A percentile compares a stretch with the other conserved stretches of the same genome.
These are phyloP conservation scores for Russula emetica DNA, from an alignment of 768 basidiomycete species.

Conservation along the genomic window DNA sequence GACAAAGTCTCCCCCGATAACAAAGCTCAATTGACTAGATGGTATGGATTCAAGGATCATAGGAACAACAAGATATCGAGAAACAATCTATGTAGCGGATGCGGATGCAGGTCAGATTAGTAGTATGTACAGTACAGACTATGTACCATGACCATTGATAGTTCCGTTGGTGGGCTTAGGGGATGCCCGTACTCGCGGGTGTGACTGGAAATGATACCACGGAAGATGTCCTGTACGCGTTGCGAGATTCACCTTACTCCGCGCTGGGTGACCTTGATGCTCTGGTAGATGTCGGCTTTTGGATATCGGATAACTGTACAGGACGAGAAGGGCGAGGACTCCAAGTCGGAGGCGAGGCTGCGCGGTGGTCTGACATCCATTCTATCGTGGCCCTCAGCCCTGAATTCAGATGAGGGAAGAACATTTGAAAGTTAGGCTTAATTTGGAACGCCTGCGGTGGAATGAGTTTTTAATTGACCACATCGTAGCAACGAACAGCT, in stretches of 20 bases:
- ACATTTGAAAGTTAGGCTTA: too few species aligned
- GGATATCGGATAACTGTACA: slow-evolving; percentile 68
- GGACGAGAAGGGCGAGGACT: too few species aligned
- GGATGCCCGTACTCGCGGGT: slow-evolving; percentile 93
- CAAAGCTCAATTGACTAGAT: neutral
- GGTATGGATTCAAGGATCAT: neutral
- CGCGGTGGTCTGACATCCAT: too few species aligned
- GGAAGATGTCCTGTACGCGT: slow-evolving; percentile 84
- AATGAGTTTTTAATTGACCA: too few species aligned
- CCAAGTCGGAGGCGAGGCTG: too few species aligned
- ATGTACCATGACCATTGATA: slow-evolving; percentile 61
- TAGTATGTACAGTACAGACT: neutral
- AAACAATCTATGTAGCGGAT: neutral
- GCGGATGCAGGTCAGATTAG: neutral
- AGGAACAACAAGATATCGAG: too few species aligned
- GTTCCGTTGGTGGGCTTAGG: slow-evolving; percentile 86
- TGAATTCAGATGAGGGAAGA: too few species aligned
- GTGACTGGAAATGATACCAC: slow-evolving; percentile 95
- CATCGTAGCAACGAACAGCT: too few species aligned
- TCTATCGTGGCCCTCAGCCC: too few species aligned
- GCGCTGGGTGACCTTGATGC: slow-evolving; percentile 59
- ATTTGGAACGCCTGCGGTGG: too few species aligned
- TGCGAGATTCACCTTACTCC: slow-evolving; percentile 58
- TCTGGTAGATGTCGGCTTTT: slow-evolving; percentile 72
- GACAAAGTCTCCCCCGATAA: too few species aligned